A percentile compares a stretch with the other conserved stretches of the same genome.
These are phyloP conservation scores for Candida chauliodis DNA, from an alignment of 805 yeast species.

Conservation along the genomic window DNA sequence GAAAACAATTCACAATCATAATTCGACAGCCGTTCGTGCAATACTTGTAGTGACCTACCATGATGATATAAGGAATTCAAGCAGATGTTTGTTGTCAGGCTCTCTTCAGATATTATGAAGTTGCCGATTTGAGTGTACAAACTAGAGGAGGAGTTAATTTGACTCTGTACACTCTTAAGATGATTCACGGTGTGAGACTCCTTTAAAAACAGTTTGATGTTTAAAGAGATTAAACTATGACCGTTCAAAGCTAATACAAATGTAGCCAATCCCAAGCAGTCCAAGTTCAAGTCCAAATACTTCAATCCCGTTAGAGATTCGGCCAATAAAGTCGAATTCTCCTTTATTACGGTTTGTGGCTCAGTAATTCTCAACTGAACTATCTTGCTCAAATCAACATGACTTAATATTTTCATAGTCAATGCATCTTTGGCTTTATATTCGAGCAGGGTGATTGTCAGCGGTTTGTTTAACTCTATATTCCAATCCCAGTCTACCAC, in stretches of 20 bases:
- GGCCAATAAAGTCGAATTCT: neutral
- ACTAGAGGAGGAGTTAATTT: neutral
- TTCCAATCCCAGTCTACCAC: neutral
- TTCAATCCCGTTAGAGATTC: neutral
- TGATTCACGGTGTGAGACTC: too few species aligned
- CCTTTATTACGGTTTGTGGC: neutral
- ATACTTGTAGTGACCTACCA: neutral
- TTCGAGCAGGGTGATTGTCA: neutral
- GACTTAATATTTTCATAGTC: neutral
- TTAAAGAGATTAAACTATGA: neutral
- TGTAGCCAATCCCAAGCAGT: neutral
- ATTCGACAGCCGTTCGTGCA: neutral
- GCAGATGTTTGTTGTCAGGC: too few species aligned
- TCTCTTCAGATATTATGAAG: too few species aligned
- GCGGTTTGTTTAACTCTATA: neutral
- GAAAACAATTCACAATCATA: neutral
- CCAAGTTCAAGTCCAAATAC: neutral
- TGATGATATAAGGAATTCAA: neutral
- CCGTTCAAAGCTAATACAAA: neutral
- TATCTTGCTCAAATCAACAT: neutral
- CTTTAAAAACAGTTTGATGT: too few species aligned
- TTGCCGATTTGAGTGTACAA: too few species aligned
- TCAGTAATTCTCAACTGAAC: neutral
- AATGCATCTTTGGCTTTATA: neutral
- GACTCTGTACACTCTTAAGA: neutral